Conservation (phyloP, 2,329 filamentous ascomycete genomes). For the Trichoderma hamatum region DNA sequence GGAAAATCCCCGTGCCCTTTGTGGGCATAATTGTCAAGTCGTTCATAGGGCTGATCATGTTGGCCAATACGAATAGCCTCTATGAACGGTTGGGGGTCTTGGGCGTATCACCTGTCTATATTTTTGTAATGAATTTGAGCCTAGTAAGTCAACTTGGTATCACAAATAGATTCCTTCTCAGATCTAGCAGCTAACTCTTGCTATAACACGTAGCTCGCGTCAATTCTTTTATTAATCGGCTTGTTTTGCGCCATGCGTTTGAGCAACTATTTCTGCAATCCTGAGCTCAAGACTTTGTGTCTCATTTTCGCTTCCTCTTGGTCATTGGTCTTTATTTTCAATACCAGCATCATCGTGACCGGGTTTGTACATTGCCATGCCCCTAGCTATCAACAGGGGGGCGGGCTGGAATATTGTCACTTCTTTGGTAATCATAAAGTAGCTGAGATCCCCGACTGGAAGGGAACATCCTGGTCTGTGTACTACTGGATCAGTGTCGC, state of each 20-base stretch:
- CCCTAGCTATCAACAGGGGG: neutral
- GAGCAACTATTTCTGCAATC: neutral
- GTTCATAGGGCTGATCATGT: constrained; percentile 20
- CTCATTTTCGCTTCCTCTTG: neutral
- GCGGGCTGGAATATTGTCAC: neutral
- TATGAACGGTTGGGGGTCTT: constrained; percentile 26
- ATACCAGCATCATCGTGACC: neutral
- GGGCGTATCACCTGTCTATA: neutral
- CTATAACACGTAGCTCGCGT: neutral
- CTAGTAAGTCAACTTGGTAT: neutral
- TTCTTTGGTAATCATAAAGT: constrained; percentile 16
- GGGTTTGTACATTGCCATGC: neutral
- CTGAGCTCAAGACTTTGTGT: neutral
- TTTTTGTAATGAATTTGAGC: neutral
- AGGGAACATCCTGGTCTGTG: neutral
- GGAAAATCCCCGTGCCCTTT: constrained; percentile 27
- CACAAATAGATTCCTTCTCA: neutral
- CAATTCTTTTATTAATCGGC: neutral
- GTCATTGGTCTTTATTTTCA: neutral
- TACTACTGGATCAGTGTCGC: neutral
- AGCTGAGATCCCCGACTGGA: neutral
- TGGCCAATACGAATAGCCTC: constrained; percentile 26
- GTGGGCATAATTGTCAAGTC: constrained; percentile 16
- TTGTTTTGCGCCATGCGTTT: neutral
- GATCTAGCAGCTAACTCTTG: neutral